Conservation (phyloP, 257 asterid species). For the Plantago elongata region DNA sequence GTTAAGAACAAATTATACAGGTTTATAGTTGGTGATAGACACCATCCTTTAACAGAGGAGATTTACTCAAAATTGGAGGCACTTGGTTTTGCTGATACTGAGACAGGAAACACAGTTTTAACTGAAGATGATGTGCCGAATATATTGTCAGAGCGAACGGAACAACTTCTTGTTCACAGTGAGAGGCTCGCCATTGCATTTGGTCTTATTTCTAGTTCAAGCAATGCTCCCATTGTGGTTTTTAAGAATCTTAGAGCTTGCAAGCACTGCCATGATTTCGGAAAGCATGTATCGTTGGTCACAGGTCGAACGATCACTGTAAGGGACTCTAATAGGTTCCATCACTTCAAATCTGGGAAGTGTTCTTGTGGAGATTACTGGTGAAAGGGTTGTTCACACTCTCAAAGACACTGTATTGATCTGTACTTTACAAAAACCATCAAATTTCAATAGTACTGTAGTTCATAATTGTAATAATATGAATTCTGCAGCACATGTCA, state of each 20-base stretch:
- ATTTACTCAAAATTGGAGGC: slow-evolving; percentile 43
- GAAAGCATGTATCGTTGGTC: slow-evolving; percentile 36
- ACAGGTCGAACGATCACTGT: slow-evolving; percentile 38
- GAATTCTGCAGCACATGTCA: too few species aligned
- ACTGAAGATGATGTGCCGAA: slow-evolving; percentile 23
- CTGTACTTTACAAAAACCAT: too few species aligned
- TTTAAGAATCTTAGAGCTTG: slow-evolving; percentile 65
- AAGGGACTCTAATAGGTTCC: slow-evolving; percentile 54
- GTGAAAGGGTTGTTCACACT: slow-evolving; percentile 25
- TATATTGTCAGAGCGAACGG: slow-evolving; percentile 31
- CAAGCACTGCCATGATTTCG: slow-evolving; percentile 56
- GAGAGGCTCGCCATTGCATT: slow-evolving; percentile 64
- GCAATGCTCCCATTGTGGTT: slow-evolving; percentile 28
- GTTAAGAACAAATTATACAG: slow-evolving; percentile 37
- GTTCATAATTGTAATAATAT: too few species aligned
- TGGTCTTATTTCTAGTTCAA: slow-evolving; percentile 40
- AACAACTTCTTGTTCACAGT: slow-evolving; percentile 47
- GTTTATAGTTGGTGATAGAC: slow-evolving; percentile 50
- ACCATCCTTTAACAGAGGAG: slow-evolving; percentile 40
- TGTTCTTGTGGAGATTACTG: slow-evolving; percentile 63
- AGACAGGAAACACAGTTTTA: slow-evolving; percentile 15
- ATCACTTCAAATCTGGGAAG: slow-evolving; percentile 42
- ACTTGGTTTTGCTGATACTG: slow-evolving; percentile 12
- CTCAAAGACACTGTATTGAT: too few species aligned
- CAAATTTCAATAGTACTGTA: too few species aligned